Base-by-base conservation (phyloP, 768 basidiomycete species). In the Trametes cingulata region DNA sequence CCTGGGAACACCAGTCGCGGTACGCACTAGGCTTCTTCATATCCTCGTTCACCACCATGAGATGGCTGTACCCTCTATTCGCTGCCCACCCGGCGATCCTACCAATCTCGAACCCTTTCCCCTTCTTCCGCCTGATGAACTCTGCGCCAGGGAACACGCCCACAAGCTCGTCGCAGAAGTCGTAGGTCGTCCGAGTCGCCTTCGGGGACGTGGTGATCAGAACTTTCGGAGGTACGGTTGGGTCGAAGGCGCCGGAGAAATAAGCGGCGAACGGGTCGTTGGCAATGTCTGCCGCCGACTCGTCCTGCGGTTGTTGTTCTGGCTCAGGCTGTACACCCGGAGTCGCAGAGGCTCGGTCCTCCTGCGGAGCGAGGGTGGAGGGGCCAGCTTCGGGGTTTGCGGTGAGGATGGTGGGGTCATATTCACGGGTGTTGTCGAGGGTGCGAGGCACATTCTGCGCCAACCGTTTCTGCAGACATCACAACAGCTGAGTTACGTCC, bases 21-120 rank as follows among this genome's bases (percentile, higher is more conserved):
- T 5, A 65, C 93, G 73, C 66, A 95, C 97, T 97, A 14, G 95
- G 91, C 70, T 88, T 88, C 71, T 95, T 95, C 80, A 87, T 88
- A 67, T 98, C 92, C 69, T 99, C 97, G 63, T 98, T 98, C 35
- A 98, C 92, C 2, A 99, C 93, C 42, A 91, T 80, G 63, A 98
- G 71, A 64, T 95, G 93, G 43, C 88, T 89, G 71, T 93, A 99
- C 2, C 89, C 90, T 68, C 97, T 78, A 41, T 86, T 88, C 13
- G 90, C 88, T 20, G 94, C 94, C 97, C 97, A 99, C 3, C 89
- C 85, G 29, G 95, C 91, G 68, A 98, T 91, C 60, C 87, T 79
- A 0, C 95, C 95, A 67, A 96, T 76, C 75, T 96, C 94, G 67
- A 91, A 96, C 0, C 91, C 93, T 66, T 91, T 88, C 1, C 93